Conservation (phyloP, 2,329 filamentous ascomycete genomes). For the Neonectria coccinea region DNA sequence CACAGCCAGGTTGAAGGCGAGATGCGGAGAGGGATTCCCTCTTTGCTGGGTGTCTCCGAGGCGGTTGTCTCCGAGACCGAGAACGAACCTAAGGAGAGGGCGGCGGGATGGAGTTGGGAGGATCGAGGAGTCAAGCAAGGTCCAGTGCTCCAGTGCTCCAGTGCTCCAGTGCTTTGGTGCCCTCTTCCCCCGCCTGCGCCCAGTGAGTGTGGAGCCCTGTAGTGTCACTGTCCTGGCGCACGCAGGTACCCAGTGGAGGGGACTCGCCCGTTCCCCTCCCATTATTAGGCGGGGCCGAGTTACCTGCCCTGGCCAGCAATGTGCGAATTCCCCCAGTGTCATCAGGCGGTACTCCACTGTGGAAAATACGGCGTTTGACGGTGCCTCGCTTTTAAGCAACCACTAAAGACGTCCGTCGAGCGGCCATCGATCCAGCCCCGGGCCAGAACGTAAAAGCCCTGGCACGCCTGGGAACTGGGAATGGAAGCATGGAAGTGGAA, state of each 20-base stretch:
- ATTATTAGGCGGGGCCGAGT: background rate
- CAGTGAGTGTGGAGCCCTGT: background rate
- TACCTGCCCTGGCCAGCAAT: slow-evolving; percentile 3
- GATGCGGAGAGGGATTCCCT: slow-evolving; percentile 39
- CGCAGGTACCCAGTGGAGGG: background rate
- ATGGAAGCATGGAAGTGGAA: background rate
- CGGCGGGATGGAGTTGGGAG: background rate
- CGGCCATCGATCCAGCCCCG: background rate
- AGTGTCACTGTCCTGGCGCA: background rate
- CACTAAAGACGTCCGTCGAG: background rate
- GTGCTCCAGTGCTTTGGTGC: background rate
- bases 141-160: too few relatives aligned
- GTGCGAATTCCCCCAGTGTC: background rate
- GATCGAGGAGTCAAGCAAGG: background rate
- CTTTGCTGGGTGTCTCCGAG: slow-evolving; percentile 41
- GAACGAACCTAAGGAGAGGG: slow-evolving; percentile 9
- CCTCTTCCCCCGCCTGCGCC: background rate
- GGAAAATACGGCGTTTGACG: background rate
- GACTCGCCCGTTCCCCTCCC: background rate
- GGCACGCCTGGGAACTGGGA: too few relatives aligned
- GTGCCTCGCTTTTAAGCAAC: background rate
- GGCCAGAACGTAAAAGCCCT: background rate
- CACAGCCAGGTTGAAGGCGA: slow-evolving; percentile 21
- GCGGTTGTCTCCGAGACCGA: slow-evolving; percentile 4
- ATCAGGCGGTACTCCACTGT: background rate